Evolutionary conservation across 768 basidiomycete species (phyloP).

Genomic region (Scleroderma citrinum): DNA sequence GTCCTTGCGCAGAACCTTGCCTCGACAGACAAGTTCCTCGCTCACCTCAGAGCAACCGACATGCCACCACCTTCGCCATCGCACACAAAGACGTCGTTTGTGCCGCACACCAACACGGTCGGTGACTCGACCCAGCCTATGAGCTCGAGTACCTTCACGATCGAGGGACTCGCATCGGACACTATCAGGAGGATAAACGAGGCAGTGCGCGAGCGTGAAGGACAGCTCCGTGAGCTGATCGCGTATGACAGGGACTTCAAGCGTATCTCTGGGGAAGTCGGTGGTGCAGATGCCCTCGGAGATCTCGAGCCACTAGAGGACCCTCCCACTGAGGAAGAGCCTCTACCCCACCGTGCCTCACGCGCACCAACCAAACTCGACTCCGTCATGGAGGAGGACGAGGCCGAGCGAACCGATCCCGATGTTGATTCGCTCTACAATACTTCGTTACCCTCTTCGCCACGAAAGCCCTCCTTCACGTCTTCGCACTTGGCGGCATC

Average conservation of each 20-base stretch:
- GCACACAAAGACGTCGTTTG: conserved; percentile 30
- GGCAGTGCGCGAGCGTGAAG: conserved; percentile 69
- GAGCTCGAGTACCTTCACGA: conserved; percentile 19
- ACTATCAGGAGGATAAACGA: conserved; percentile 76
- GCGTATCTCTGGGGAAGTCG: conserved; percentile 70
- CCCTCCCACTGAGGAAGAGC: conserved; percentile 23
- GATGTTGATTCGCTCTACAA: conserved; percentile 40
- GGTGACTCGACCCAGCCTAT: not conserved
- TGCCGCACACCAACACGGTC: not conserved
- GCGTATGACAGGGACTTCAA: conserved; percentile 77
- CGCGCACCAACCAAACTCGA: conserved; percentile 26
- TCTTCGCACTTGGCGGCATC: conserved; percentile 40
- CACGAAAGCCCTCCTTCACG: conserved; percentile 55
- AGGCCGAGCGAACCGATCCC: conserved; percentile 33
- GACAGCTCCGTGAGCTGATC: conserved; percentile 71
- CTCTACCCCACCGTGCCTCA: conserved; percentile 18
- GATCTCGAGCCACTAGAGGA: conserved; percentile 60
- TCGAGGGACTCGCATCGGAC: conserved; percentile 71
- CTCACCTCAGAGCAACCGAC: conserved; percentile 67
- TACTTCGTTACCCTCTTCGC: conserved; percentile 36
- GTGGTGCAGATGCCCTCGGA: conserved; percentile 67
- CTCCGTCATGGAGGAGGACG: conserved; percentile 36
- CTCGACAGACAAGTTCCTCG: conserved; percentile 71
- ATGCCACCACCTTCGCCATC: conserved; percentile 31
- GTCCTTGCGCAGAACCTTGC: conserved; percentile 68